phyloP scores from a whole-genome alignment of 495 filamentous ascomycete species.

The Neurospora pannonica region DNA sequence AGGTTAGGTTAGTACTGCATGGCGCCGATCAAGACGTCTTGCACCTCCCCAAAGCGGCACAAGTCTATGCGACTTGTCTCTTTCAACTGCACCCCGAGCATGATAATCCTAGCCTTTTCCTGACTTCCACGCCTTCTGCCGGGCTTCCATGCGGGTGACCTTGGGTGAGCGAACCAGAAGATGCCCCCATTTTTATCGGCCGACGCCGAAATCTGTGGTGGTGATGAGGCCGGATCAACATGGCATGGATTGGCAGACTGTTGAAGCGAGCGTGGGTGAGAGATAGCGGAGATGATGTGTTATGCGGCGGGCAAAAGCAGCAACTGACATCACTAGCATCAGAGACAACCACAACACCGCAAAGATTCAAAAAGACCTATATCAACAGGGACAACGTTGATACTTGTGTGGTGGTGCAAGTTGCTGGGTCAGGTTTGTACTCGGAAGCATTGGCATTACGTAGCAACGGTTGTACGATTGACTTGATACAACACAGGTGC shows the following conservation, averaged over 20 bases:
- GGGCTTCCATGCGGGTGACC: not conserved
- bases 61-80: not conserved
- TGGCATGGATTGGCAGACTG: not conserved
- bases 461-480: not conserved
- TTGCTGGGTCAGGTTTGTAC: not conserved
- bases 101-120: not conserved
- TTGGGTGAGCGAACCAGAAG: not conserved
- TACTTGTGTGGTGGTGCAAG: not conserved
- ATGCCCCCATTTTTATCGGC: not conserved
- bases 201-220: not conserved
- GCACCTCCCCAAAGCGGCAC: not conserved
- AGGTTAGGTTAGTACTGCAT: not conserved
- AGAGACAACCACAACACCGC: not conserved
- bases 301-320: not conserved
- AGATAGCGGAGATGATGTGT: not conserved
- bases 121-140: not conserved
- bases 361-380: not conserved
- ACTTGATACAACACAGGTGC: not conserved
- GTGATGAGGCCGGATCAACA: not conserved
- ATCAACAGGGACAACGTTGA: not conserved
- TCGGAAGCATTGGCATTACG: not conserved
- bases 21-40: not conserved
- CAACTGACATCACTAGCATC: not conserved
- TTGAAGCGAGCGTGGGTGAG: not conserved
- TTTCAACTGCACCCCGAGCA: not conserved